Evolutionary conservation across 495 filamentous ascomycete genomes (phyloP).

Genomic region (Neurospora terricola): DNA sequence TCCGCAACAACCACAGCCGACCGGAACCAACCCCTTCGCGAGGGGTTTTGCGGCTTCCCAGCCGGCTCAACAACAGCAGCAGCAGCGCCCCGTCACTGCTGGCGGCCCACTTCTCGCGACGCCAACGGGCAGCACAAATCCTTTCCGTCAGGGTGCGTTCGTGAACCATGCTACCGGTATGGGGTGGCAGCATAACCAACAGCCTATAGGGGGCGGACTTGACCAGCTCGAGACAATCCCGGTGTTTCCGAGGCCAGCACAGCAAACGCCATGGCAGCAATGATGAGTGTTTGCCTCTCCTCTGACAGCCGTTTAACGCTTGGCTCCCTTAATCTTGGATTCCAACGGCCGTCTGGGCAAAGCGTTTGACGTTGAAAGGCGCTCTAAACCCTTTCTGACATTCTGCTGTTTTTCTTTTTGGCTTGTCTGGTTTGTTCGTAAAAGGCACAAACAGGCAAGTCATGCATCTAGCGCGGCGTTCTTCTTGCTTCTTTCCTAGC

Average conservation of each 20-base stretch:
- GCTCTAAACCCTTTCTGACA: neutral
- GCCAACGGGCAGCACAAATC: conserved; percentile 85
- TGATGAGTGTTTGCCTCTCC: conserved; percentile 7
- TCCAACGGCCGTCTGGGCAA: neutral
- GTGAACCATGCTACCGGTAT: conserved; percentile 78
- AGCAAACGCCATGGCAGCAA: conserved; percentile 46
- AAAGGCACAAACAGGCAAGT: neutral
- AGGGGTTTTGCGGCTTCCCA: conserved; percentile 32
- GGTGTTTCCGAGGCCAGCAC: conserved; percentile 72
- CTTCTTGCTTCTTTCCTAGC: neutral
- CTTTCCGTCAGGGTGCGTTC: conserved; percentile 82
- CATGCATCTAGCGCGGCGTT: conserved; percentile 21
- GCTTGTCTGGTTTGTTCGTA: neutral
- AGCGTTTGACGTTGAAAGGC: neutral
- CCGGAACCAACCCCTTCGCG: conserved; percentile 68
- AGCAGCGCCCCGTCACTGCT: conserved; percentile 35
- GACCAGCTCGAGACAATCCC: conserved; percentile 72
- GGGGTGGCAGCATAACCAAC: conserved; percentile 71
- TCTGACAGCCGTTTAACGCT: neutral
- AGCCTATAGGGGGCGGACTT: conserved; percentile 78
- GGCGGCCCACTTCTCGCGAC: conserved; percentile 41
- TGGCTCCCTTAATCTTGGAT: neutral
- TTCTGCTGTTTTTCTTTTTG: neutral
- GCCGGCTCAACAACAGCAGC: conserved; percentile 16
- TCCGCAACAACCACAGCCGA: conserved; percentile 49